A percentile compares a stretch with the other conserved stretches of the same genome.
Conservation (phyloP, 352 stramenopile genomes). For the Thalassiosira exigua region DNA sequence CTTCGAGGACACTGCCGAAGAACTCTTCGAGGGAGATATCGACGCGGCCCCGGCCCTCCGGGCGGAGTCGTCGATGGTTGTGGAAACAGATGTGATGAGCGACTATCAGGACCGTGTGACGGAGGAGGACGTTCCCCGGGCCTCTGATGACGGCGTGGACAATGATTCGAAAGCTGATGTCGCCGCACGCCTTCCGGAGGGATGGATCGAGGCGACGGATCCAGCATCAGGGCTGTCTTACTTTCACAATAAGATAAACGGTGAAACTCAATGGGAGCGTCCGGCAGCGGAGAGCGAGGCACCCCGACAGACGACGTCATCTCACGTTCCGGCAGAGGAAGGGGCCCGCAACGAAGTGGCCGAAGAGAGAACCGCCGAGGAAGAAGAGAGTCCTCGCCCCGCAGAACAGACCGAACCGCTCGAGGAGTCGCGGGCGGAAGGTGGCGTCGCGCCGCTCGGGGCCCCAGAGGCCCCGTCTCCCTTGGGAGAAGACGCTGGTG, state of each 20-base stretch:
- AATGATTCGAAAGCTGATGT: not conserved
- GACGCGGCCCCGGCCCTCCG: too few relatives aligned
- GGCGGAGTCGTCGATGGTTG: conserved; percentile 19
- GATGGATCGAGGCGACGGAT: not conserved
- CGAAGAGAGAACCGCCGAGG: conserved; percentile 3
- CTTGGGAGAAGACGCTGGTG: not conserved
- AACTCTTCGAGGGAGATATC: too few relatives aligned
- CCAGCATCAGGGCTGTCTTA: conserved; percentile 64
- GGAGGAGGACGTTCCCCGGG: conserved; percentile 21
- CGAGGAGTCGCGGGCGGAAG: too few relatives aligned
- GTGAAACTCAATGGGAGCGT: conserved; percentile 93
- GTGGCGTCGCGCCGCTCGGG: not conserved
- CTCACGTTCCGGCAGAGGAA: not conserved
- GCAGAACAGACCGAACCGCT: too few relatives aligned
- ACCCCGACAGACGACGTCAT: not conserved
- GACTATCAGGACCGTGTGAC: conserved; percentile 26
- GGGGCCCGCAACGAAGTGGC: not conserved
- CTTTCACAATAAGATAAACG: conserved; percentile 92
- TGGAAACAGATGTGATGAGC: conserved; percentile 25
- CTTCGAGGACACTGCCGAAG: too few relatives aligned
- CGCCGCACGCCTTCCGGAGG: not conserved
- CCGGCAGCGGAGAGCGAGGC: not conserved
- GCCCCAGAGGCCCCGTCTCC: not conserved
- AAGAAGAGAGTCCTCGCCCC: too few relatives aligned
- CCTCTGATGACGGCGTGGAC: not conserved